Base-by-base conservation (phyloP, 768 basidiomycete genomes). In the Leucosporidium scottii region DNA sequence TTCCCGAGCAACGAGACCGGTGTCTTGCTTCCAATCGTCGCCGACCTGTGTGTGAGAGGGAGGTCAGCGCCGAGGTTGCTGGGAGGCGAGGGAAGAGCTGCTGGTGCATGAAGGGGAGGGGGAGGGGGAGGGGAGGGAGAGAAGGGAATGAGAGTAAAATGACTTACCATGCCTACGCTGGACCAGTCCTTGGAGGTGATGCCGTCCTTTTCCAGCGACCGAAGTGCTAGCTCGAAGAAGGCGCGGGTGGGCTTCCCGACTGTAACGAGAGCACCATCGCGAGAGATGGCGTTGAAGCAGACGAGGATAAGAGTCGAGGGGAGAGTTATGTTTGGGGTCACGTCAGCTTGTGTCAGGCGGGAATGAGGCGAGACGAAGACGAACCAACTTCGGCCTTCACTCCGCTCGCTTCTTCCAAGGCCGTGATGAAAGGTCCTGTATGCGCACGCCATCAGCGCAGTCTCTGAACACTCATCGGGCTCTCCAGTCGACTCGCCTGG, bases 21-120 rank as follows among this genome's bases (percentile, higher is more conserved):
- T 80, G 77, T 89, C 88, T 39, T 83, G 82, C 53, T 81, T 80
- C 2, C 84, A 78, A 72, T 89, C 88, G 75, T 89, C 88, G 10
- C 87, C 87, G 36, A 88, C 81, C 59, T 88, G 80, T 0, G 81
- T 84, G 30, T 84, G 57, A 10, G 71, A 47, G 80, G 59, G 3
- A 28, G 28, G 34, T 2, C 10, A 18, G 9, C 39, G 39, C 39
- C 39, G 39, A 44, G 13, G 13, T 10, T 4, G 39, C 12, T 12
- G 34, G 12, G 34, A 36, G 34, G 6, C 34, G 34, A 36, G 34
- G 39, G 39, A 44, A 17, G 39, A 44, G 39, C 15, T 44, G 39
- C 10, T 44, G 39, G 34, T 6, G 6, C 6, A 12, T 36, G 34
- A 36, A 5, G 34, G 34, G 5, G 34, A 36, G 6, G 34, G 34